A percentile compares a stretch with the other conserved stretches of the same genome.
Conservation (phyloP, 2,329 filamentous ascomycete genomes). For the Basipetospora sp. region DNA sequence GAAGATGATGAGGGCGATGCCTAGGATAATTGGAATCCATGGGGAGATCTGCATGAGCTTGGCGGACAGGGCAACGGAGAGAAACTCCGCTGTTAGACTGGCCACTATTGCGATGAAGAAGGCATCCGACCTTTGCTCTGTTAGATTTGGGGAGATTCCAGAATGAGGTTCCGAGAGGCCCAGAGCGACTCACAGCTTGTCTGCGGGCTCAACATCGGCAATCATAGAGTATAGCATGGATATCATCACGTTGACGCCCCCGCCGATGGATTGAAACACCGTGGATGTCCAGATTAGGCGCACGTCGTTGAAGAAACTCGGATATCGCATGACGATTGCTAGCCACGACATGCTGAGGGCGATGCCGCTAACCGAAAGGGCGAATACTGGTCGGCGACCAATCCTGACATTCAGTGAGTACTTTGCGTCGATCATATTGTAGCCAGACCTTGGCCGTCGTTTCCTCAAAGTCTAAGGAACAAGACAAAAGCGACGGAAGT, state of each 20-base stretch:
- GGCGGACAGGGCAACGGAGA: slow-evolving; percentile 1
- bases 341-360: slow-evolving; percentile 4
- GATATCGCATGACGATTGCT: slow-evolving; percentile 2
- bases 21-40: not conserved
- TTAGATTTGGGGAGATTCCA: not conserved
- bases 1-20: not conserved
- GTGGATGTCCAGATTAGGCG: slow-evolving; percentile 7
- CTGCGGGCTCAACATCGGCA: slow-evolving; percentile 6
- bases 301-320: not conserved
- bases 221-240: slow-evolving; percentile 9
- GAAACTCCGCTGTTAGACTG: not conserved
- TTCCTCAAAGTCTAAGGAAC: too few relatives aligned
- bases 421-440: too few relatives aligned
- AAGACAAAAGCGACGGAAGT: not conserved
- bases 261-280: slow-evolving; percentile 6
- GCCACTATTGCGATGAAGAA: slow-evolving; percentile 6
- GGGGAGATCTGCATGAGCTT: slow-evolving; percentile 5
- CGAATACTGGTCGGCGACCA: slow-evolving; percentile 7
- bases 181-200: slow-evolving; percentile 4
- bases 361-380: slow-evolving; percentile 7
- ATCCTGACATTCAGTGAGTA: too few relatives aligned
- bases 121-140: not conserved
- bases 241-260: slow-evolving; percentile 6
- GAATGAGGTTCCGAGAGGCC: not conserved
- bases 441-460: too few relatives aligned